These are phyloP conservation scores for Lepiota venenata DNA, from an alignment of 768 basidiomycete genomes.

Conservation along the genomic window DNA sequence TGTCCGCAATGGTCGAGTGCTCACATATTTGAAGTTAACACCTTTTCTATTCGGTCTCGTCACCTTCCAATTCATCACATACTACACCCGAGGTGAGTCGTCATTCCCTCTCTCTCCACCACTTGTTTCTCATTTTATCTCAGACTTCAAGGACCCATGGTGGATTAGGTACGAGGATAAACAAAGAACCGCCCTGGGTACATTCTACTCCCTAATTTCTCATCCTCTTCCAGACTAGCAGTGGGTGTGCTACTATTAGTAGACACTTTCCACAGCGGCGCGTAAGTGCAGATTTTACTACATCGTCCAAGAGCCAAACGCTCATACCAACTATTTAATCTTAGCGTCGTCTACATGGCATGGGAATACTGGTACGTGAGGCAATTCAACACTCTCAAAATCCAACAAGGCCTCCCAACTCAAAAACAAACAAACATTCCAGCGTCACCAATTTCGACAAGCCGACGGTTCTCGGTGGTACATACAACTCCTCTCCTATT, in stretches of 20 bases:
- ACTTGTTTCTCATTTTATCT: not conserved
- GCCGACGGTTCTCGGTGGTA: not conserved
- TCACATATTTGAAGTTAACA: constrained; percentile 5
- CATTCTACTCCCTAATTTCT: not conserved
- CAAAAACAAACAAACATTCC: not conserved
- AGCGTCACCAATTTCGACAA: not conserved
- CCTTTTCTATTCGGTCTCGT: constrained; percentile 10
- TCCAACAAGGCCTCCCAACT: not conserved
- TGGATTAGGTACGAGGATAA: not conserved
- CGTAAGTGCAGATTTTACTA: not conserved
- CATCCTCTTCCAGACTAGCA: not conserved
- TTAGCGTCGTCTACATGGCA: not conserved
- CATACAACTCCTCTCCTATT: not conserved
- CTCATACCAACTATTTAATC: too few species aligned
- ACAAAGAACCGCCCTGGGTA: not conserved
- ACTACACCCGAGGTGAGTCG: constrained; percentile 2
- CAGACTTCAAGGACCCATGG: not conserved
- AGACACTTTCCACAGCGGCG: constrained; percentile 5
- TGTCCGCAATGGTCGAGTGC: too few species aligned
- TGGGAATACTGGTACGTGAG: not conserved
- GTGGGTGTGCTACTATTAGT: not conserved
- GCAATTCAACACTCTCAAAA: too few species aligned
- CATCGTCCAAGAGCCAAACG: not conserved
- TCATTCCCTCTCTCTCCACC: too few species aligned
- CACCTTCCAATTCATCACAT: constrained; percentile 8